phyloP scores from a whole-genome alignment of 257 asterid species.

The Ilex aquifolium region DNA sequence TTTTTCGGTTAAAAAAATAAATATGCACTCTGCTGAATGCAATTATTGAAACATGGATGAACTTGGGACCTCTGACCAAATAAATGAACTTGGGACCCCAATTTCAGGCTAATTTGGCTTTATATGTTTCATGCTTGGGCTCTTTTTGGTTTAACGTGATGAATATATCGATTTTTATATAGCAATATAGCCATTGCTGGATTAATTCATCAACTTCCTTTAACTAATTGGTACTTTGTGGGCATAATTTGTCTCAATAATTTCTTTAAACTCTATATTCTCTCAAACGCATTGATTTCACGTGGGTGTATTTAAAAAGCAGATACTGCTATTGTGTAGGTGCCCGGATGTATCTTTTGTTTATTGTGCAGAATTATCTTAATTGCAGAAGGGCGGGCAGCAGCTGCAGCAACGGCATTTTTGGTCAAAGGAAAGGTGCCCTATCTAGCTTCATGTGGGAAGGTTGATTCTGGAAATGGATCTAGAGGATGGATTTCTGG shows the following conservation, averaged over 20 bases:
- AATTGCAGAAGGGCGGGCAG: slow-evolving; percentile 65
- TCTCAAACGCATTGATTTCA: background rate
- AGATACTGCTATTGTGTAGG: background rate
- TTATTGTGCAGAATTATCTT: slow-evolving; percentile 6
- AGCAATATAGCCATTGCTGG: too few species aligned
- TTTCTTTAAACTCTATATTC: background rate
- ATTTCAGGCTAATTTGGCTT: too few species aligned
- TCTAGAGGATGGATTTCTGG: slow-evolving; percentile 64
- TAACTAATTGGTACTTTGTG: background rate
- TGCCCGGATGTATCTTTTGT: background rate
- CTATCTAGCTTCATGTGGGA: slow-evolving; percentile 55
- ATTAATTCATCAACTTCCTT: background rate
- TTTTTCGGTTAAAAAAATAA: too few species aligned
- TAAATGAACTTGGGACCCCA: too few species aligned
- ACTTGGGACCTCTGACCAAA: too few species aligned
- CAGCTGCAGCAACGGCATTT: slow-evolving; percentile 69
- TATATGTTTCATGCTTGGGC: too few species aligned
- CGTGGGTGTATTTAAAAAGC: background rate
- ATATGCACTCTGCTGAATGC: too few species aligned
- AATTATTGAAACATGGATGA: too few species aligned
- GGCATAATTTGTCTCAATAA: background rate
- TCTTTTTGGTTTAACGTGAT: too few species aligned
- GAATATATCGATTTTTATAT: too few species aligned
- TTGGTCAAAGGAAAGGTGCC: slow-evolving; percentile 58
- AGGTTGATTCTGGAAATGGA: slow-evolving; percentile 58